Evolutionary conservation across 805 yeast species (phyloP).

Genomic region (Tetrapisispora phaffii): DNA sequence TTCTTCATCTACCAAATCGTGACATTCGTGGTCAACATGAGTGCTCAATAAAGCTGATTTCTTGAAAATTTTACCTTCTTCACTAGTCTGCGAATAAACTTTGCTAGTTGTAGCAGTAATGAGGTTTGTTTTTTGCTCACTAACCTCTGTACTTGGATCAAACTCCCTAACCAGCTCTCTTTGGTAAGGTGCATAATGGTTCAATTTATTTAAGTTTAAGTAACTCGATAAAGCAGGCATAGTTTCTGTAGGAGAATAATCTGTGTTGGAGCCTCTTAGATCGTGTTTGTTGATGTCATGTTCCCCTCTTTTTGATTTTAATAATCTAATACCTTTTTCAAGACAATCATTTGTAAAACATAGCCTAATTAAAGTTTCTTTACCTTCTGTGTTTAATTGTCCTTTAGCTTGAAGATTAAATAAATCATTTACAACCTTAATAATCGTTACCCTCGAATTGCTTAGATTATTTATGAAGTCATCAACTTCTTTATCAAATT

Average conservation of each 20-base stretch:
- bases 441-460: conserved; percentile 33
- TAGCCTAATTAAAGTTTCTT: conserved; percentile 64
- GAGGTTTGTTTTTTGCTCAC: conserved; percentile 16
- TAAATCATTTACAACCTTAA: conserved; percentile 45
- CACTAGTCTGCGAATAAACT: conserved; percentile 9
- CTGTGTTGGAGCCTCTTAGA: not conserved
- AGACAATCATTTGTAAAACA: conserved; percentile 65
- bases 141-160: conserved; percentile 21
- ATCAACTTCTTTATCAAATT: conserved; percentile 20
- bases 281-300: not conserved
- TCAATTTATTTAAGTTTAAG: not conserved
- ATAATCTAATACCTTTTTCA: conserved; percentile 38
- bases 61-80: conserved; percentile 16
- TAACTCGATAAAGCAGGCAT: not conserved
- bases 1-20: not conserved
- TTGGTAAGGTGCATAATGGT: conserved; percentile 6
- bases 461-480: conserved; percentile 33
- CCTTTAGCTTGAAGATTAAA: conserved; percentile 47
- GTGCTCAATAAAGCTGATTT: conserved; percentile 12
- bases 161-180: conserved; percentile 20
- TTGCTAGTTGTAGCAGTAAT: not conserved
- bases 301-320: conserved; percentile 21
- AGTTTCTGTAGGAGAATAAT: not conserved
- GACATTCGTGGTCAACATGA: conserved; percentile 6
- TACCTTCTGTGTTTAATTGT: conserved; percentile 57